Percentiles rank a stretch among this genome's conserved stretches.
These are phyloP conservation scores for Austropuccinia psidii DNA, from an alignment of 1,284 basidiomycete genomes.

Conservation along the genomic window DNA sequence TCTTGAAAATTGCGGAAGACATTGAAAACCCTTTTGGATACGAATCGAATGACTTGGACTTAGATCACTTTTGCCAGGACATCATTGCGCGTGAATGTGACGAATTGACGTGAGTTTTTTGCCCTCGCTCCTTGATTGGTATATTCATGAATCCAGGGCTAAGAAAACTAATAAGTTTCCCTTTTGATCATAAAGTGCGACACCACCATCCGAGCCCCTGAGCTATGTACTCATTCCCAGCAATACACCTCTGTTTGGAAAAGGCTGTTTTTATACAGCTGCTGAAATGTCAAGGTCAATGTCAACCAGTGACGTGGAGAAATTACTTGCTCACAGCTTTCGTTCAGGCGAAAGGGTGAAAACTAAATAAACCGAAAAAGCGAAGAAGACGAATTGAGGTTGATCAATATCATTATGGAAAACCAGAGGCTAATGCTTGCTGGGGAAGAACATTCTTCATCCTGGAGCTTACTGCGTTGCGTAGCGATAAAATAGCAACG, in stretches of 20 bases:
- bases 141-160: neutral
- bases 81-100: slow-evolving; percentile 20
- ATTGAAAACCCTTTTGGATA: slow-evolving; percentile 37
- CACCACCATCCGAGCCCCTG: neutral
- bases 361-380: too few species aligned
- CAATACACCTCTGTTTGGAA: slow-evolving; percentile 8
- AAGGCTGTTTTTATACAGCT: neutral
- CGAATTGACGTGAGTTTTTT: slow-evolving; percentile 22
- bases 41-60: slow-evolving; percentile 34
- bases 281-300: neutral
- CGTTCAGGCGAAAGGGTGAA: too few species aligned
- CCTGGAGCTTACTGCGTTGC: too few species aligned
- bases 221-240: neutral
- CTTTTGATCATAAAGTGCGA: neutral
- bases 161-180: neutral
- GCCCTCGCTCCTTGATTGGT: neutral
- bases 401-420: too few species aligned
- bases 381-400: too few species aligned
- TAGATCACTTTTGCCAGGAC: slow-evolving; percentile 36
- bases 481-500: too few species aligned
- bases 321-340: too few species aligned
- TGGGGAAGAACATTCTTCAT: too few species aligned
- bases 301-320: neutral
- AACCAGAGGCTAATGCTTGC: too few species aligned
- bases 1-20: slow-evolving; percentile 27